Base-by-base conservation (phyloP, 2,329 filamentous ascomycete species). In the Zalaria obscura region DNA sequence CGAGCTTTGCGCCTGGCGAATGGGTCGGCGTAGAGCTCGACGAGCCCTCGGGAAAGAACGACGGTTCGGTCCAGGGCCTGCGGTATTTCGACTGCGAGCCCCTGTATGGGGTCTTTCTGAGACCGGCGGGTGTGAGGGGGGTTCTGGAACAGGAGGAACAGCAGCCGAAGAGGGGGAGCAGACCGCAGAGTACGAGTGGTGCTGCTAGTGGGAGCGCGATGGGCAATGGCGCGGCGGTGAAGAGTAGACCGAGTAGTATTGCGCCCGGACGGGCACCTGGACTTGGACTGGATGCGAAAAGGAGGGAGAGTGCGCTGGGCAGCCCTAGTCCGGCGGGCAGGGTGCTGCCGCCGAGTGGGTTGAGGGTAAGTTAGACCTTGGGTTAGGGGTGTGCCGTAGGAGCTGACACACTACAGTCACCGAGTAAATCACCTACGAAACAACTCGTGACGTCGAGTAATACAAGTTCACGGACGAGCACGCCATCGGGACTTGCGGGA, bases 11-110 rank as follows among this genome's bases (percentile, higher is more conserved):
- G 44, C 67, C 72, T 4, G 89, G 88, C 47, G 78, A 83, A 47
- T 96, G 88, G 86, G 70, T 95, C 45, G 89, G 89, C 48, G 75
- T 96, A 45, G 88, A 94, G 66, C 75, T 96, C 43, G 78, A 86
- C 40, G 81, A 85, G 37, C 69, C 79, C 40, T 76, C 73, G 18
- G 89, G 91, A 28, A 96, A 96, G 68, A 96, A 96, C 54, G 86
- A 96, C 70, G 89, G 89, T 49, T 81, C 83, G 42, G 85, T 96
- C 37, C 76, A 89, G 60, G 88, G 86, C 47, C 75, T 85, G 56
- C 72, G 85, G 18, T 96, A 96, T 59, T 96, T 94, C 53, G 77
- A 88, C 39, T 96, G 89, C 51, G 59, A 69, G 38, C 63, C 67
- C 36, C 63, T 72, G 57, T 62, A 80, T 73, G 76, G 85, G 69